Percentiles rank a stretch among this genome's conserved stretches.
These are phyloP conservation scores for Thecaphora thlaspeos DNA, from an alignment of 1,284 basidiomycete genomes.

Conservation along the genomic window DNA sequence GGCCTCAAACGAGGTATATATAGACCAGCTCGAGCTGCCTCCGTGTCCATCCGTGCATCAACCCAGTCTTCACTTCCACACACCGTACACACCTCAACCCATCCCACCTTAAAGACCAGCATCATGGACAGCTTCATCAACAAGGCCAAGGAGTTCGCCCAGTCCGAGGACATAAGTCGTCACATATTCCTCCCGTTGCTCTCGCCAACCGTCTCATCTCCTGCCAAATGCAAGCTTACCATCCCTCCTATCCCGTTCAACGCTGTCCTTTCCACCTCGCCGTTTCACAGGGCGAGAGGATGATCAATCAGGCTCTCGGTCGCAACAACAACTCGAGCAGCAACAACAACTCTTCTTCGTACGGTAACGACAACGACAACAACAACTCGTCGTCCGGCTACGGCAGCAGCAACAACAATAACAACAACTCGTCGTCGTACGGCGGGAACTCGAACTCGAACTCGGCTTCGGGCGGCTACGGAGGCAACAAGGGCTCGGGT, in stretches of 20 bases:
- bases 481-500: too few species aligned
- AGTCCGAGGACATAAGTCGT: constrained; percentile 23
- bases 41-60: too few species aligned
- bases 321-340: constrained; percentile 1
- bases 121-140: constrained; percentile 47
- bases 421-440: constrained; percentile 5
- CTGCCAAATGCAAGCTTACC: too few species aligned
- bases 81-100: too few species aligned
- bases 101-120: too few species aligned
- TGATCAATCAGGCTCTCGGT: background rate
- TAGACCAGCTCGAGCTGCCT: too few species aligned
- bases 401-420: constrained; percentile 10
- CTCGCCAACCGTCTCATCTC: too few species aligned
- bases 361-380: constrained; percentile 6
- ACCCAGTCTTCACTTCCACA: too few species aligned
- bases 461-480: constrained; percentile 10
- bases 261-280: too few species aligned
- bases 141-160: constrained; percentile 47
- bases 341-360: constrained; percentile 8
- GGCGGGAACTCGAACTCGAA: constrained; percentile 6
- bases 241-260: too few species aligned
- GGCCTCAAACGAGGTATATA: too few species aligned
- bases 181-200: too few species aligned
- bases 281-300: background rate
- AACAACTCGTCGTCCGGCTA: constrained; percentile 7